Conservation (phyloP, 164 flowering plant species). For the Hamamelis virginiana region DNA sequence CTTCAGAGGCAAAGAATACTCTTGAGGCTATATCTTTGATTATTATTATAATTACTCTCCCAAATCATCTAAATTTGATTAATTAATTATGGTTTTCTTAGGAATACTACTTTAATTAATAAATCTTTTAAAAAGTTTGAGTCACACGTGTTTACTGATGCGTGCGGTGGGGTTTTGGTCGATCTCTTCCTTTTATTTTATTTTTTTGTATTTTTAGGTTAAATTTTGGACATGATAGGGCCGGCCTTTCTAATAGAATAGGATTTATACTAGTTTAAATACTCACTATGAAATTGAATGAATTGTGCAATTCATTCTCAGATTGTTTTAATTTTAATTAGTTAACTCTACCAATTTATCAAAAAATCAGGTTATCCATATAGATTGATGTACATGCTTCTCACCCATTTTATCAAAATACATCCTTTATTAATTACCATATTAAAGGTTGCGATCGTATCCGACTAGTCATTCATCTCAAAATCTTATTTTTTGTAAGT, state of each 20-base stretch:
- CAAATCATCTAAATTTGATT: background rate
- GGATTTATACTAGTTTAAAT: background rate
- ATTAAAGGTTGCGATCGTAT: too few relatives aligned
- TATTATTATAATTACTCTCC: too few relatives aligned
- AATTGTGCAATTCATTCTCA: too few relatives aligned
- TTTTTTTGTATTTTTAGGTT: background rate
- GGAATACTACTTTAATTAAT: background rate
- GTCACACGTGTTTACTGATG: slow-evolving; percentile 6
- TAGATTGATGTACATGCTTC: too few relatives aligned
- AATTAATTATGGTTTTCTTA: background rate
- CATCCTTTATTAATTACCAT: too few relatives aligned
- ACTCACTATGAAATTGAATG: background rate
- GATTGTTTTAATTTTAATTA: too few relatives aligned
- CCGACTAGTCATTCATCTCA: too few relatives aligned
- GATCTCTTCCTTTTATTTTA: slow-evolving; percentile 11
- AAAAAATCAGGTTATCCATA: too few relatives aligned
- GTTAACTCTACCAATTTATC: too few relatives aligned
- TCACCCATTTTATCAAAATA: too few relatives aligned
- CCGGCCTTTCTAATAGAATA: background rate
- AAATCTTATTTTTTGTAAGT: too few relatives aligned
- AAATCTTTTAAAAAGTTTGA: slow-evolving; percentile 16
- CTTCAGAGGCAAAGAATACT: slow-evolving; percentile 20
- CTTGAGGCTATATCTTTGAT: too few relatives aligned
- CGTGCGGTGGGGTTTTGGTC: slow-evolving; percentile 26
- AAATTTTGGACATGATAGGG: background rate